Conservation (phyloP, 371 early-diverging fungal genomes). For the Actinomortierella ambigua region DNA sequence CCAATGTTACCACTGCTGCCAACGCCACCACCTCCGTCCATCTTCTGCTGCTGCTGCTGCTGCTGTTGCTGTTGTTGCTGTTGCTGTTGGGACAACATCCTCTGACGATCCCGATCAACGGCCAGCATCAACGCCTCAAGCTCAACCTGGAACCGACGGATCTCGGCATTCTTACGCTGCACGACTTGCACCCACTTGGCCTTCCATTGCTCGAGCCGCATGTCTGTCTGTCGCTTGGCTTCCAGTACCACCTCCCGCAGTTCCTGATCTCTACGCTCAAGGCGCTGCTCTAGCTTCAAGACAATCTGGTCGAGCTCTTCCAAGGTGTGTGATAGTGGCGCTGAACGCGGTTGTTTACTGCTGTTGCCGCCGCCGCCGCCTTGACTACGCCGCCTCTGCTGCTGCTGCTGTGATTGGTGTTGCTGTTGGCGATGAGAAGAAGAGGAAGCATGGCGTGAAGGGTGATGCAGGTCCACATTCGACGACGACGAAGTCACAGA, state of each 20-base stretch:
- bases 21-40: too few relatives aligned
- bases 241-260: slow-evolving; percentile 42
- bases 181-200: slow-evolving; percentile 47
- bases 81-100: too few relatives aligned
- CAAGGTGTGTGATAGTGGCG: too few relatives aligned
- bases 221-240: slow-evolving; percentile 39
- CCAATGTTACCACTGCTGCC: too few relatives aligned
- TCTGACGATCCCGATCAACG: slow-evolving; percentile 34
- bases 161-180: slow-evolving; percentile 46
- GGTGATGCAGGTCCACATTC: slow-evolving; percentile 6
- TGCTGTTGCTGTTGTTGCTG: too few relatives aligned
- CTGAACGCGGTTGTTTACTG: too few relatives aligned
- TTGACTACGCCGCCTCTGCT: too few relatives aligned
- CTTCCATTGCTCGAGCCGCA: slow-evolving; percentile 38
- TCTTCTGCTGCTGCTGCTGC: too few relatives aligned
- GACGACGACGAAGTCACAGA: slow-evolving; percentile 11
- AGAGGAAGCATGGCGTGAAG: too few relatives aligned
- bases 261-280: slow-evolving; percentile 44
- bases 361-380: too few relatives aligned
- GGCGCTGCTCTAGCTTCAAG: slow-evolving; percentile 31
- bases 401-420: too few relatives aligned
- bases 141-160: slow-evolving; percentile 43
- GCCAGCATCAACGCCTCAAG: slow-evolving; percentile 42
- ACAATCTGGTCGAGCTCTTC: slow-evolving; percentile 44
- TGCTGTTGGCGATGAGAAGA: too few relatives aligned